These are phyloP conservation scores for Piper longum DNA, from an alignment of 164 flowering plant genomes.

Conservation along the genomic window DNA sequence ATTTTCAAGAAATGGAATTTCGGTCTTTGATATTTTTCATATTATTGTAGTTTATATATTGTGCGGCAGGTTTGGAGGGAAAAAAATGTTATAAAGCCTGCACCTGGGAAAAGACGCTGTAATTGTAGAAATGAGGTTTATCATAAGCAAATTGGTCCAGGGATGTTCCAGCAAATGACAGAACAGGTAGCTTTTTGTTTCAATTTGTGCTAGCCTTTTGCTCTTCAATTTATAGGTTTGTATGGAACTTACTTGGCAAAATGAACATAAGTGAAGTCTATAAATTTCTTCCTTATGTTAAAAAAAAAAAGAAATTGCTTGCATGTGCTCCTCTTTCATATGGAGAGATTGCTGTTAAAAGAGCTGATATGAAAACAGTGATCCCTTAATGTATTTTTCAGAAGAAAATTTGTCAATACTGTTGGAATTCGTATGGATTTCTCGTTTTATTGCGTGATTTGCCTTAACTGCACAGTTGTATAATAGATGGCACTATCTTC, in stretches of 20 bases:
- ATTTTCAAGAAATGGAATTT: background rate
- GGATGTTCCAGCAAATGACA: slow-evolving; percentile 98
- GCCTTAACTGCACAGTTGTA: background rate
- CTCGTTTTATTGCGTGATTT: too few species aligned
- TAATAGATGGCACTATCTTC: background rate
- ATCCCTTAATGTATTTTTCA: too few species aligned
- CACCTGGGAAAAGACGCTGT: slow-evolving; percentile 92
- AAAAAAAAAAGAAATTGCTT: background rate
- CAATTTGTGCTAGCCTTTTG: background rate
- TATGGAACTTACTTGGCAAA: background rate
- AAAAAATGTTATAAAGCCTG: slow-evolving; percentile 82
- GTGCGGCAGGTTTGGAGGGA: slow-evolving; percentile 84
- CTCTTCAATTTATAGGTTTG: background rate
- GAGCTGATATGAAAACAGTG: too few species aligned
- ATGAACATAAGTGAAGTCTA: background rate
- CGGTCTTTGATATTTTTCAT: background rate
- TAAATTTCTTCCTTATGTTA: too few species aligned
- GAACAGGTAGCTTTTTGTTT: slow-evolving; percentile 48
- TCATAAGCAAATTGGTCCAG: slow-evolving; percentile 96
- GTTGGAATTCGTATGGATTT: background rate
- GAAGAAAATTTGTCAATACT: background rate
- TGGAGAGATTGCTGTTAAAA: too few species aligned
- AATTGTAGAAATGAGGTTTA: slow-evolving; percentile 97
- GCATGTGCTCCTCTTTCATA: background rate
- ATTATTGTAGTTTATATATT: too few species aligned